Base-by-base conservation (phyloP, 2,329 filamentous ascomycete species). In the Diaporthe caulivora region DNA sequence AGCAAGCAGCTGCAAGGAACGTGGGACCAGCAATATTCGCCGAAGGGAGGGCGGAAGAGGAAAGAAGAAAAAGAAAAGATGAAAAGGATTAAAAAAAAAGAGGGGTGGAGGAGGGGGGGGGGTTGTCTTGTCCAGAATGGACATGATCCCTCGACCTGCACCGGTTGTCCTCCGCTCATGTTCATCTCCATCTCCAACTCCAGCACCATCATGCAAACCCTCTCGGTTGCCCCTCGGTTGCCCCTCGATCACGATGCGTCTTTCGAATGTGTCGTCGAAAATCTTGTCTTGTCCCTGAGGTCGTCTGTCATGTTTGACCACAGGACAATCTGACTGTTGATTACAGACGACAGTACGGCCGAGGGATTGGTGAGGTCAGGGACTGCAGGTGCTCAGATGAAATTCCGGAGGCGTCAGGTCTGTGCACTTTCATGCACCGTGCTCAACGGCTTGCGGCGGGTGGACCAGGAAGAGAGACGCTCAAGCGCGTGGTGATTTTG, bases 361-460 rank as follows among this genome's bases (percentile, higher is more conserved):
- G 9, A 34, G 29, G 10, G 26, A 18, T 60, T 15, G 21, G 26
- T 34, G 18, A 49, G 58, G 47, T 64, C 17, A 64, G 26, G 42
- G 58, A 47, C 21, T 49, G 58, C 42, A 47, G 15, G 57, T 44
- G 15, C 2, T 5, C 40, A 29, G 57, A 40, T 44, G 40, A 21
- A 37, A 3, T 15, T 3, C 15, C 13, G 8, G 57, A 49, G 26
- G 40, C 44, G 17, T 37, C 18, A 34, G 26, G 58, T 64, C 58
- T 64, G 58, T 64, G 58, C 58, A 64, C 58, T 42, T 31, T 26
- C 55, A 18, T 26, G 34, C 55, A 26, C 55, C 55, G 55, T 58
- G 34, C 21, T 58, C 21, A 24, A 18, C 31, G 55, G 55, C 34
- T 24, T 9, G 11, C n/a, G n/a, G n/a, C n/a, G n/a, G 6, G 57